A percentile compares a stretch with the other conserved stretches of the same genome.
phyloP scores from a whole-genome alignment of 2,329 filamentous ascomycete genomes.

The Nakataea oryzae region DNA sequence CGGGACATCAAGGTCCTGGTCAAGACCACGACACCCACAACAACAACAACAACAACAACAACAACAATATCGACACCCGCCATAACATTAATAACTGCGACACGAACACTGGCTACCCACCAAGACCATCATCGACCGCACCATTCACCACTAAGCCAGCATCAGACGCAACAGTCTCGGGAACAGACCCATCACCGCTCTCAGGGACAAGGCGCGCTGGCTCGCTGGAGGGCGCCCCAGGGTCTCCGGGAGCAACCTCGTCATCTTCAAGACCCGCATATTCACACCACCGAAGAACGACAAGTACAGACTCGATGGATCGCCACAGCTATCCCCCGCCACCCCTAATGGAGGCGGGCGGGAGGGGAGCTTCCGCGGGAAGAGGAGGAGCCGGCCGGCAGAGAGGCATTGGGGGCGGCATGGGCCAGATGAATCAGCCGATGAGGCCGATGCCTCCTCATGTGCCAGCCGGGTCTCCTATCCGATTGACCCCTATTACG shows the following conservation, averaged over 20 bases:
- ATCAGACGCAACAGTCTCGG: constrained; percentile 4
- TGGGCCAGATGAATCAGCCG: constrained; percentile 15
- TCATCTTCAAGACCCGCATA: constrained; percentile 17
- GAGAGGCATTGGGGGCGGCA: background rate
- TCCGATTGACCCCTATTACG: constrained; percentile 6
- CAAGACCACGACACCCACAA: background rate
- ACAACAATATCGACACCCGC: constrained; percentile 17
- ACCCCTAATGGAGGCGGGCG: constrained; percentile 19
- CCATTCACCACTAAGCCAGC: constrained; percentile 12
- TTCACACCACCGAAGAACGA: constrained; percentile 30
- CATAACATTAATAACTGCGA: too few relatives aligned
- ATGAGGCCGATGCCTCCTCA: constrained; percentile 30
- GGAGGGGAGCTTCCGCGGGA: background rate
- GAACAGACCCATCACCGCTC: constrained; percentile 7
- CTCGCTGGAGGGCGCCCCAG: constrained; percentile 18
- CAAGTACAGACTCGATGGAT: constrained; percentile 40
- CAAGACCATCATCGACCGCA: constrained; percentile 2
- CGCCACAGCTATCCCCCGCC: constrained; percentile 23
- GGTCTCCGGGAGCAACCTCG: constrained; percentile 15
- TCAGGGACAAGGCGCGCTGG: constrained; percentile 20
- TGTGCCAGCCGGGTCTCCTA: background rate
- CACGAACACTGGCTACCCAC: constrained; percentile 14
- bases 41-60: constrained; percentile 4
- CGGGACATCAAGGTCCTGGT: constrained; percentile 24
- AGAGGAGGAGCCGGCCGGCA: background rate